Conservation (phyloP, 2,329 filamentous ascomycete species). For the Talaromyces sp. region DNA sequence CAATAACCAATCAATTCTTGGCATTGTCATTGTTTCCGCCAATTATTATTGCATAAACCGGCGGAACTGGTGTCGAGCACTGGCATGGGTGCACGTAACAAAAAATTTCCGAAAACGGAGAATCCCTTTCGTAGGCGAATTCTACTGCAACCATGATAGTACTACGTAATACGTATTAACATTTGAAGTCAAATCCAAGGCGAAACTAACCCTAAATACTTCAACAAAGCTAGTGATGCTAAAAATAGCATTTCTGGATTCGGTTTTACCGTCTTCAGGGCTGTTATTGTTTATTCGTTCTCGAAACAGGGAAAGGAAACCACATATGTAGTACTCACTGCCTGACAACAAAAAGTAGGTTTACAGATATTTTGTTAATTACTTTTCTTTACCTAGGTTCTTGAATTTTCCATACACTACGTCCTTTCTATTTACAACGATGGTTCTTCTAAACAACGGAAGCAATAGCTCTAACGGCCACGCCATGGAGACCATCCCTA, state of each 20-base stretch:
- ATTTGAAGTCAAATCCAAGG: not conserved
- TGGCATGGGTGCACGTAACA: not conserved
- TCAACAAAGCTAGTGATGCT: not conserved
- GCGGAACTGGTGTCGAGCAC: not conserved
- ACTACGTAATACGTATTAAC: not conserved
- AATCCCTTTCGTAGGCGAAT: not conserved
- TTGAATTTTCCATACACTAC: not conserved
- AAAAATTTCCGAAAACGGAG: not conserved
- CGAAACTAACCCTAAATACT: not conserved
- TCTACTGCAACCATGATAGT: not conserved
- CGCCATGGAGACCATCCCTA: not conserved
- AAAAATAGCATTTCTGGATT: not conserved
- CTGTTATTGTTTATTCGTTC: not conserved
- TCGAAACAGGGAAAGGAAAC: not conserved
- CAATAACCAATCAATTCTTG: not conserved
- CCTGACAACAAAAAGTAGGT: not conserved
- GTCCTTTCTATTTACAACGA: not conserved
- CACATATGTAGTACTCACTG: not conserved
- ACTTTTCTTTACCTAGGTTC: not conserved
- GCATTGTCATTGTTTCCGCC: not conserved
- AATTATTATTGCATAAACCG: too few species aligned
- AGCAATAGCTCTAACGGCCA: constrained; percentile 6
- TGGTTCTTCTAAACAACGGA: not conserved
- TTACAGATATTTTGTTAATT: not conserved
- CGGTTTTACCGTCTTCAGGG: not conserved